Evolutionary conservation across 495 filamentous ascomycete genomes (phyloP).

Genomic region (Trichocladium antarcticum): DNA sequence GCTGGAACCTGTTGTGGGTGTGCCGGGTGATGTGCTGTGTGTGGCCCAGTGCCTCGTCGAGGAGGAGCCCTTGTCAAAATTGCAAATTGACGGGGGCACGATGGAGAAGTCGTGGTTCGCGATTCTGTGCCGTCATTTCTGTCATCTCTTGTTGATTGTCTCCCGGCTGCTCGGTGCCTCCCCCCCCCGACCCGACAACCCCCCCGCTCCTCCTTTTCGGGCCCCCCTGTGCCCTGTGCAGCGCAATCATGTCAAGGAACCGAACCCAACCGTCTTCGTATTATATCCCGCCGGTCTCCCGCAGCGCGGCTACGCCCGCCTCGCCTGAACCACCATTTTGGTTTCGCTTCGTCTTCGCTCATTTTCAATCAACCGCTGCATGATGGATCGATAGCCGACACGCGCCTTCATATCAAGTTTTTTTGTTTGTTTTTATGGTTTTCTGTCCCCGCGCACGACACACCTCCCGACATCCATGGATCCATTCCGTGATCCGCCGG

Average conservation of each 20-base stretch:
- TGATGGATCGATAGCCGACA: not conserved
- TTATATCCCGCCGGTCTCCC: slow-evolving; percentile 5
- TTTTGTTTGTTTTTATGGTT: too few relatives aligned
- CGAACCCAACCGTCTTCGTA: not conserved
- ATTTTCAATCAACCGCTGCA: not conserved
- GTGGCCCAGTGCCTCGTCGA: too few relatives aligned
- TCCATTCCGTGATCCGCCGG: slow-evolving; percentile 35
- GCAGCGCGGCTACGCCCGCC: slow-evolving; percentile 10
- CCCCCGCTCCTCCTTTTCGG: not conserved
- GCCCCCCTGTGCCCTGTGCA: not conserved
- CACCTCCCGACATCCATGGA: slow-evolving; percentile 15
- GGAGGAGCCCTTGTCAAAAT: not conserved
- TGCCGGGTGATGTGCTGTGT: not conserved
- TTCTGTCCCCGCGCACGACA: too few relatives aligned
- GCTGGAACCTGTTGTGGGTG: too few relatives aligned
- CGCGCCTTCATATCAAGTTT: too few relatives aligned
- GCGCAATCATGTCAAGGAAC: not conserved
- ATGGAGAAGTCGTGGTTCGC: not conserved
- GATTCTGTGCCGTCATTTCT: not conserved
- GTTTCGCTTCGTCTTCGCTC: slow-evolving; percentile 20
- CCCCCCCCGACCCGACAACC: not conserved
- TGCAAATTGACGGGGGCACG: not conserved
- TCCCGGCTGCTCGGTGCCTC: not conserved
- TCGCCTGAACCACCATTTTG: slow-evolving; percentile 30
- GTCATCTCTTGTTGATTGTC: not conserved